phyloP scores from a whole-genome alignment of 2,329 filamentous ascomycete species.

The Dothidotthia symphoricarpi region DNA sequence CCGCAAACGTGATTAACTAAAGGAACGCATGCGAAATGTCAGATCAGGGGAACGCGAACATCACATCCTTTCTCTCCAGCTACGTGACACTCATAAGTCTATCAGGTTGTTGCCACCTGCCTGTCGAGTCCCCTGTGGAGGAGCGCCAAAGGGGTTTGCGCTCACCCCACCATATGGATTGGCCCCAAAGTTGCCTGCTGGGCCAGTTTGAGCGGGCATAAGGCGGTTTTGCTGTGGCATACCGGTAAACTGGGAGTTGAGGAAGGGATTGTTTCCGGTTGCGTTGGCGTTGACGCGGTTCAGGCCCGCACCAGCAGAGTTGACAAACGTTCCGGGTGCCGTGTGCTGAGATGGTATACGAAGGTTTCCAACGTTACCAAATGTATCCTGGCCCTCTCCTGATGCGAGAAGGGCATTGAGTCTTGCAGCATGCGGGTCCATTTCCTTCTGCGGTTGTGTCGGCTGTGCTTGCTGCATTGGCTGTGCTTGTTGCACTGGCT shows the following conservation, averaged over 20 bases:
- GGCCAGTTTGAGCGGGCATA: constrained; percentile 53
- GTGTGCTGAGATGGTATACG: constrained; percentile 97
- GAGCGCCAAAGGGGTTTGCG: constrained; percentile 57
- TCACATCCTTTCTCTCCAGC: not conserved
- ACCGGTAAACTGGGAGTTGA: constrained; percentile 79
- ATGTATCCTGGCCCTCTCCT: constrained; percentile 94
- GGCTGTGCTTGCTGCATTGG: too few species aligned
- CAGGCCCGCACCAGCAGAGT: constrained; percentile 83
- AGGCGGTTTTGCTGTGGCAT: constrained; percentile 50
- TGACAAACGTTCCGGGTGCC: constrained; percentile 92
- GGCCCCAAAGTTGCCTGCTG: constrained; percentile 48
- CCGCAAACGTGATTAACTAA: constrained; percentile 11
- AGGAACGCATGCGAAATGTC: constrained; percentile 15
- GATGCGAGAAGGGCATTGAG: constrained; percentile 83
- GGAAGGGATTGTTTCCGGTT: constrained; percentile 86
- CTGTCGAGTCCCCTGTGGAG: constrained; percentile 46
- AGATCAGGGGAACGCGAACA: constrained; percentile 17
- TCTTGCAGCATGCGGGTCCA: constrained; percentile 63
- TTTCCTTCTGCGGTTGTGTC: constrained; percentile 35
- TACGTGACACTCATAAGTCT: constrained; percentile 50
- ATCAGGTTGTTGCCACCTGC: constrained; percentile 59
- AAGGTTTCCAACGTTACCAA: constrained; percentile 93
- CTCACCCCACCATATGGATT: constrained; percentile 46
- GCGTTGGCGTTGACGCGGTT: constrained; percentile 65
- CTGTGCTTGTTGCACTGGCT: constrained; percentile 36